A percentile compares a stretch with the other conserved stretches of the same genome.
These are phyloP conservation scores for Phragmites australis DNA, from an alignment of 176 grass and related monocot species.

Conservation along the genomic window DNA sequence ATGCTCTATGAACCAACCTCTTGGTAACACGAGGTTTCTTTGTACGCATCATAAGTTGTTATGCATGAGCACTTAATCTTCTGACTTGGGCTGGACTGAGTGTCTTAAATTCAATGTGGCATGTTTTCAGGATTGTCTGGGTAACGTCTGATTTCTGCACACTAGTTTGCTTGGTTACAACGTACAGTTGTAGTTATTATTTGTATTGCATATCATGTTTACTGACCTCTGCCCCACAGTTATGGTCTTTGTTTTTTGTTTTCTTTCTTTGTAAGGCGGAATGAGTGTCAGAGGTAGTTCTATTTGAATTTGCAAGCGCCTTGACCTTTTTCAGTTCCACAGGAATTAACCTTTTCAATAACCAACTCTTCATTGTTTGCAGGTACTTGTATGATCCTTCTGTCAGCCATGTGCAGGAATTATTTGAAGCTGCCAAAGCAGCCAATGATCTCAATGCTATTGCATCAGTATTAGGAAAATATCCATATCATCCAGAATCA, in stretches of 20 bases:
- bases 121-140: slow-evolving; percentile 8
- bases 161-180: neutral
- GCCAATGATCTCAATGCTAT: slow-evolving; percentile 96
- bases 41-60: neutral
- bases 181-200: neutral
- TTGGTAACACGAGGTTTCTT: neutral
- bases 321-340: neutral
- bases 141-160: neutral
- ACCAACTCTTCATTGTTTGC: slow-evolving; percentile 31
- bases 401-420: slow-evolving; percentile 65
- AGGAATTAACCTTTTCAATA: slow-evolving; percentile 19
- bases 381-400: slow-evolving; percentile 73
- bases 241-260: neutral
- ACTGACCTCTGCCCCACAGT: neutral
- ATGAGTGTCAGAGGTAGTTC: slow-evolving; percentile 21
- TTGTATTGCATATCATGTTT: slow-evolving; percentile 3
- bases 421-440: slow-evolving; percentile 87
- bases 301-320: neutral
- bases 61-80: neutral
- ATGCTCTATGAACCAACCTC: neutral
- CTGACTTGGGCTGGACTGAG: neutral
- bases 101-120: neutral
- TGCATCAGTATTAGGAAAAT: slow-evolving; percentile 59
- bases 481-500: slow-evolving; percentile 89
- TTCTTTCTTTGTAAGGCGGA: neutral